A percentile compares a stretch with the other conserved stretches of the same genome.
Conservation (phyloP, 2,329 filamentous ascomycete species). For the Sporothrix euskadiensis region DNA sequence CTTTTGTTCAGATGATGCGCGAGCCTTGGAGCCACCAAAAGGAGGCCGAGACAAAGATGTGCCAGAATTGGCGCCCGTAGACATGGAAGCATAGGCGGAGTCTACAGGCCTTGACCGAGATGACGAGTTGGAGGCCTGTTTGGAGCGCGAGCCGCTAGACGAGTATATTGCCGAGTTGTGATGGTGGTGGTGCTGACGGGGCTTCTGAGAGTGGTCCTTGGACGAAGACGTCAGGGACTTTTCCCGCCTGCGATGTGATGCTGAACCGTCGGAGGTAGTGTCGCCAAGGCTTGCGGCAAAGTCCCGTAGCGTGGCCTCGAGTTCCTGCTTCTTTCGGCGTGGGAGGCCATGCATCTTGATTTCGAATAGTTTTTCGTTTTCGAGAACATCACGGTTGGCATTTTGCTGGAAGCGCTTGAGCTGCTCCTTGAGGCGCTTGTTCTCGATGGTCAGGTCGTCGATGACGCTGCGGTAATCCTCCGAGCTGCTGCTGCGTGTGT, state of each 20-base stretch:
- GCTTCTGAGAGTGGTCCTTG: conserved; percentile 36
- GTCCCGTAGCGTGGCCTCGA: conserved; percentile 70
- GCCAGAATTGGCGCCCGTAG: conserved; percentile 50
- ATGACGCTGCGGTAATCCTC: conserved; percentile 82
- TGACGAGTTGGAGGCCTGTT: conserved; percentile 55
- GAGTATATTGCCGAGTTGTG: conserved; percentile 40
- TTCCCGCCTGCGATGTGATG: conserved; percentile 47
- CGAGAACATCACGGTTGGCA: conserved; percentile 61
- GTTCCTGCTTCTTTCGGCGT: conserved; percentile 69
- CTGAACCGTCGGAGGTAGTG: conserved; percentile 49
- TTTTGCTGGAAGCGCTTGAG: conserved; percentile 69
- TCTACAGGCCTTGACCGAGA: conserved; percentile 57
- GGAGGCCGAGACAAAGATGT: conserved; percentile 44
- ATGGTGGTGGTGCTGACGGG: conserved; percentile 36
- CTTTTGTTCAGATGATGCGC: conserved; percentile 56
- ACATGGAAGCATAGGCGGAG: conserved; percentile 70
- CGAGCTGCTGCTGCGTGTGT: conserved; percentile 59
- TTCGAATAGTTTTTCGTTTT: conserved; percentile 79
- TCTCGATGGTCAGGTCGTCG: conserved; percentile 82
- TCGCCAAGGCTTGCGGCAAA: conserved; percentile 62
- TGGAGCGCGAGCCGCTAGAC: conserved; percentile 48
- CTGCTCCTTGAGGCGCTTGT: conserved; percentile 73
- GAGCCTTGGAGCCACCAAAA: conserved; percentile 40
- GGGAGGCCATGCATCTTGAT: conserved; percentile 75
- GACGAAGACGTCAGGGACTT: conserved; percentile 39